Conservation (phyloP, 1,139 yeast genomes). For the Suhomyces choctaworum region DNA sequence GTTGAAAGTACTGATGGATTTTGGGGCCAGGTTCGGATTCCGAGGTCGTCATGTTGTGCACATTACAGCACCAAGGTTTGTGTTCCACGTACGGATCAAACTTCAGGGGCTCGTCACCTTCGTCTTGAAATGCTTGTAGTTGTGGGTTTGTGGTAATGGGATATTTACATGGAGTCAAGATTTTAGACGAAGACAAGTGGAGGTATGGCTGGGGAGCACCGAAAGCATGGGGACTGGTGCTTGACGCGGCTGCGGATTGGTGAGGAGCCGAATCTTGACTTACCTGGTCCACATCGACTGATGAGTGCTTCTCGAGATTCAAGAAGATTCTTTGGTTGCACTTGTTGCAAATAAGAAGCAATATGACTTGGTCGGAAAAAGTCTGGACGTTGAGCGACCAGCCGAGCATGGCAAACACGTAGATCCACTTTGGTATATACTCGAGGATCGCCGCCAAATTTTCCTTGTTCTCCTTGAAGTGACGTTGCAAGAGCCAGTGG, state of each 20-base stretch:
- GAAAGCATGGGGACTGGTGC: constrained; percentile 2
- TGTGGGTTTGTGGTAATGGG: constrained; percentile 20
- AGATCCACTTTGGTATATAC: constrained; percentile 34
- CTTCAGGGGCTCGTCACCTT: constrained; percentile 11
- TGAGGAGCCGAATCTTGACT: constrained; percentile 5
- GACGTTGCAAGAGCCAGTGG: constrained; percentile 30
- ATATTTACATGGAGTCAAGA: constrained; percentile 35
- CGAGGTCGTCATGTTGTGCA: constrained; percentile 17
- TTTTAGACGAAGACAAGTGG: constrained; percentile 25
- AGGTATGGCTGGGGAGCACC: constrained; percentile 5
- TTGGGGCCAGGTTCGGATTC: constrained; percentile 2
- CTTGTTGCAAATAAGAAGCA: constrained; percentile 36
- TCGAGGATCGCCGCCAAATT: constrained; percentile 27
- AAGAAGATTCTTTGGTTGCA: constrained; percentile 41
- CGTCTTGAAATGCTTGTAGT: constrained; percentile 17
- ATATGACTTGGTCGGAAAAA: constrained; percentile 28
- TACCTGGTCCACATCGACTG: constrained; percentile 5
- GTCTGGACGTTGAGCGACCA: constrained; percentile 40
- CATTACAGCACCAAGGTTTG: constrained; percentile 39
- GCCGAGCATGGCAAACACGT: constrained; percentile 36
- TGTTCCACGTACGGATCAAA: constrained; percentile 33
- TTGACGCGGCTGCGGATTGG: constrained; percentile 1
- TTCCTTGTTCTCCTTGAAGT: constrained; percentile 37
- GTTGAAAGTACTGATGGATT: constrained; percentile 26
- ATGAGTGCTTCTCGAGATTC: constrained; percentile 13